Evolutionary conservation across 768 basidiomycete species (phyloP).

Genomic region (Russula griseocarnosa): DNA sequence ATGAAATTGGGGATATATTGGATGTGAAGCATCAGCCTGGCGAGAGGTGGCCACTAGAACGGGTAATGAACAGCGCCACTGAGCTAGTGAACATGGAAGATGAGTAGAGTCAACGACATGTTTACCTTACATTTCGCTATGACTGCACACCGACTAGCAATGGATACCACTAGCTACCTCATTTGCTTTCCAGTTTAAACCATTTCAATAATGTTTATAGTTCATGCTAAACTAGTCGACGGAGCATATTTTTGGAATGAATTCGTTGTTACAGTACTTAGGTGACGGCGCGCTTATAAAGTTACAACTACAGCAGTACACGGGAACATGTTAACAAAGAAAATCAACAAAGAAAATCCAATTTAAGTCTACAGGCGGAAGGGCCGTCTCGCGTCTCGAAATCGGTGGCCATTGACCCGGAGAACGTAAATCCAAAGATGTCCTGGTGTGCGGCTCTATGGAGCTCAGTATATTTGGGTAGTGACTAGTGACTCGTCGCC

Average conservation of each 20-base stretch:
- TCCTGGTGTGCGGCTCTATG: too few species aligned
- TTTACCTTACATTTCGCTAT: not conserved
- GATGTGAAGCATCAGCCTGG: slow-evolving; percentile 78
- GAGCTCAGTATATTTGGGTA: too few species aligned
- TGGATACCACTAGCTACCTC: slow-evolving; percentile 10
- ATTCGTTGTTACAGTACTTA: not conserved
- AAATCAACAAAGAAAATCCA: not conserved
- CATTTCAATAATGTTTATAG: slow-evolving; percentile 10
- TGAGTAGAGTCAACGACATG: slow-evolving; percentile 9
- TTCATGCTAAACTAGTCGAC: slow-evolving; percentile 7
- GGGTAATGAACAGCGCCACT: slow-evolving; percentile 64
- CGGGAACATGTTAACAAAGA: too few species aligned
- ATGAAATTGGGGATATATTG: slow-evolving; percentile 86
- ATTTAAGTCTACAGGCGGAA: not conserved
- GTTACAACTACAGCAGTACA: not conserved
- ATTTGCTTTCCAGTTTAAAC: not conserved
- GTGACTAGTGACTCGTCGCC: too few species aligned
- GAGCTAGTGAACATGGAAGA: slow-evolving; percentile 59
- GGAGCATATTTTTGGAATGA: not conserved
- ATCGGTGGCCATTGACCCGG: not conserved
- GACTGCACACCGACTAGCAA: not conserved
- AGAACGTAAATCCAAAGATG: not conserved
- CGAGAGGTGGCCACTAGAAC: slow-evolving; percentile 76
- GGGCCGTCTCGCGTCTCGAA: not conserved
- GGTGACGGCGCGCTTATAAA: not conserved